Conservation (phyloP, 1,284 basidiomycete genomes). For the Boletus sp. region DNA sequence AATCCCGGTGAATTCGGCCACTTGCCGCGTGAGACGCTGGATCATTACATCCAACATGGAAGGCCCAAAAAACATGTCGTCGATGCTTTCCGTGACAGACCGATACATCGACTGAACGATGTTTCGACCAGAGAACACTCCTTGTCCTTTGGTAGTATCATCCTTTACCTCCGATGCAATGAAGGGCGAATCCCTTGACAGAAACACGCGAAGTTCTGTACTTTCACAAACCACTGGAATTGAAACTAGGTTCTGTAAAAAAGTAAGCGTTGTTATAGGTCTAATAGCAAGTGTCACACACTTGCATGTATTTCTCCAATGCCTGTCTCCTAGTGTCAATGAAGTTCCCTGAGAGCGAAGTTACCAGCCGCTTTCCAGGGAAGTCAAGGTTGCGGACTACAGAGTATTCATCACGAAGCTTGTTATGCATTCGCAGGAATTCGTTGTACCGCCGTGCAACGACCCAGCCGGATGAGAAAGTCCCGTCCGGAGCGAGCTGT, state of each 20-base stretch:
- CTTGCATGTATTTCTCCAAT: constrained; percentile 89
- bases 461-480: constrained; percentile 82
- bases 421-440: constrained; percentile 85
- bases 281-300: constrained; percentile 33
- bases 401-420: constrained; percentile 70
- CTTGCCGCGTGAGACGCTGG: constrained; percentile 81
- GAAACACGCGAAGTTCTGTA: constrained; percentile 78
- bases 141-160: constrained; percentile 36
- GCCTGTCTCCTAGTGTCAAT: constrained; percentile 77
- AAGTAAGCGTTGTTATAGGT: constrained; percentile 3
- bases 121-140: constrained; percentile 61
- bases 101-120: constrained; percentile 83
- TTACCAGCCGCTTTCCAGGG: constrained; percentile 87
- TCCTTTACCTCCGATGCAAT: constrained; percentile 51
- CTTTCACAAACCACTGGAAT: constrained; percentile 79
- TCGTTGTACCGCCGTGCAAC: constrained; percentile 92
- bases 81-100: constrained; percentile 86
- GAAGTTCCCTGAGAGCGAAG: constrained; percentile 75
- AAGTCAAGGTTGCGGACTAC: constrained; percentile 75
- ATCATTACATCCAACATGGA: constrained; percentile 95
- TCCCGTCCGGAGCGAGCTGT: constrained; percentile 75
- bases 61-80: constrained; percentile 89
- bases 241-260: constrained; percentile 61
- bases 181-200: constrained; percentile 82
- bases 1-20: constrained; percentile 81